Percentiles rank a stretch among this genome's conserved stretches.
Conservation (phyloP, 129 eudicot genomes). For the Heracleum sosnowskyi region DNA sequence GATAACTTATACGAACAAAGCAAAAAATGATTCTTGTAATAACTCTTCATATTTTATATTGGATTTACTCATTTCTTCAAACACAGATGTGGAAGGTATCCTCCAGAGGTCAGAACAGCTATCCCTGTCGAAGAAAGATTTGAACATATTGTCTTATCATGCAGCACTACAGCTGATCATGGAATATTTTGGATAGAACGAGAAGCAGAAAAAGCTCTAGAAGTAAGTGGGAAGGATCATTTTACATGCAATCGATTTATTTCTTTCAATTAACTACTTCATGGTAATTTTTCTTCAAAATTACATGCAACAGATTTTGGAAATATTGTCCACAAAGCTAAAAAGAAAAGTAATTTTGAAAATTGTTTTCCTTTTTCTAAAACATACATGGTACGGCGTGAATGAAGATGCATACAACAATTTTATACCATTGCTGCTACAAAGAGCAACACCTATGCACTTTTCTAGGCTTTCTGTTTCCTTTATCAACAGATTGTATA, state of each 20-base stretch:
- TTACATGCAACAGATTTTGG: background rate
- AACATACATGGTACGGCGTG: background rate
- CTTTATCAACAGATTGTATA: background rate
- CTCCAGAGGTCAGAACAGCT: constrained; percentile 93
- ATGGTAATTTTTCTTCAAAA: background rate
- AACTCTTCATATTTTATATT: background rate
- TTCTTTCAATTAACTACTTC: background rate
- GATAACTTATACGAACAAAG: background rate
- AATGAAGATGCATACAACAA: background rate
- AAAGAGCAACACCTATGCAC: background rate
- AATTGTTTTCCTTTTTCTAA: background rate
- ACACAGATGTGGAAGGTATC: constrained; percentile 84
- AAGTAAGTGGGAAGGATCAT: constrained; percentile 20
- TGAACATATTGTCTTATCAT: constrained; percentile 64
- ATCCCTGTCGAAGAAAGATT: constrained; percentile 96
- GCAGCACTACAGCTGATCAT: constrained; percentile 51
- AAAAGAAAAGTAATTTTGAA: background rate
- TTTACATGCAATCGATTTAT: background rate
- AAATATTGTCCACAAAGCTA: background rate
- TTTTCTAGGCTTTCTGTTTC: background rate
- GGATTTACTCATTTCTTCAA: background rate
- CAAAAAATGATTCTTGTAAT: background rate
- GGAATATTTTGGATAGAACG: constrained; percentile 41
- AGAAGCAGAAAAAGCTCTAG: constrained; percentile 48
- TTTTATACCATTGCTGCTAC: background rate